Percentiles rank a stretch among this genome's conserved stretches.
phyloP scores from a whole-genome alignment of 2,329 filamentous ascomycete genomes.

The Sporothrix humicola region DNA sequence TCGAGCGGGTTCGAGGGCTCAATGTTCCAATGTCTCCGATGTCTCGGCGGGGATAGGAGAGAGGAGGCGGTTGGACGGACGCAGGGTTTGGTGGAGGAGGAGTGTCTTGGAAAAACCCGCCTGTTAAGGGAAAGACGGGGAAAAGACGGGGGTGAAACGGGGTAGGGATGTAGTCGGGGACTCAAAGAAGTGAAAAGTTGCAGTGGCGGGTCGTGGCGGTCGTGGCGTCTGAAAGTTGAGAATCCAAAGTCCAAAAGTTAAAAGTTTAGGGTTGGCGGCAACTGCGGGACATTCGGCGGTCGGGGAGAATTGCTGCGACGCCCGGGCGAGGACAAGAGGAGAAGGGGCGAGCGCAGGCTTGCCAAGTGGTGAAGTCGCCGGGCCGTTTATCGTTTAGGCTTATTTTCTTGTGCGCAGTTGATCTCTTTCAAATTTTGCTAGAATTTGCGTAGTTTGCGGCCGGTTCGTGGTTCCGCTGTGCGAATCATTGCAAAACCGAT shows the following conservation, averaged over 20 bases:
- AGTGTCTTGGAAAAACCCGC: constrained; percentile 7
- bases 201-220: constrained; percentile 9
- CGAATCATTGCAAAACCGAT: constrained; percentile 11
- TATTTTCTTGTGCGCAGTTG: constrained; percentile 12
- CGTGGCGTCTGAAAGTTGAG: not conserved
- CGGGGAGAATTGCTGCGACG: constrained; percentile 31
- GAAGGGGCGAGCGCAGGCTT: not conserved
- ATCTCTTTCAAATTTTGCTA: not conserved
- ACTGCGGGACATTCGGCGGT: constrained; percentile 35
- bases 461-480: not conserved
- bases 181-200: not conserved
- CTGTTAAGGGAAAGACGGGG: constrained; percentile 17
- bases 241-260: not conserved
- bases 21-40: not conserved
- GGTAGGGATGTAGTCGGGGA: not conserved
- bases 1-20: no score
- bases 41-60: not conserved
- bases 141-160: not conserved
- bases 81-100: constrained; percentile 7
- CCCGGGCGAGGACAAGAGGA: not conserved
- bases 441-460: not conserved
- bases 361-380: constrained; percentile 20
- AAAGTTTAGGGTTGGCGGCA: constrained; percentile 1
- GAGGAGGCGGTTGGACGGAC: not conserved
- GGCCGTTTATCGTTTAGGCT: not conserved